Evolutionary conservation across 2,329 filamentous ascomycete species (phyloP).

Genomic region (Teratosphaeria nubilosa): DNA sequence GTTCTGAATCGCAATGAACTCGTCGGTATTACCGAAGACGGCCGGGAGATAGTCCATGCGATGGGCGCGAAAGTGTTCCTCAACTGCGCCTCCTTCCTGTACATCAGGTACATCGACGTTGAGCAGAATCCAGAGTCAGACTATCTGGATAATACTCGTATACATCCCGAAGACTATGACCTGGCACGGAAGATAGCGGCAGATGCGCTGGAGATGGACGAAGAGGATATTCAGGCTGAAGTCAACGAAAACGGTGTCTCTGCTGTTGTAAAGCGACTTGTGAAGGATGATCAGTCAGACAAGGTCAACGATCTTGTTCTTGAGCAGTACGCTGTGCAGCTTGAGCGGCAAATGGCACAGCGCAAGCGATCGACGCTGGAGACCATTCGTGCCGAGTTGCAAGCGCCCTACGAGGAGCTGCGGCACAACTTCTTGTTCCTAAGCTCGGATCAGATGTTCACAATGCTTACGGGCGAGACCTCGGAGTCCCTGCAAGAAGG

Average conservation of each 20-base stretch:
- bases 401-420: conserved; percentile 88
- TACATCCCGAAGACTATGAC: conserved; percentile 97
- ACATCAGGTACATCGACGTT: conserved; percentile 75
- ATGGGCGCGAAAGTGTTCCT: conserved; percentile 88
- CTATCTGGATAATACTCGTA: conserved; percentile 90
- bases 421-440: conserved; percentile 67
- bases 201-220: conserved; percentile 89
- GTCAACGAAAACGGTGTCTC: conserved; percentile 80
- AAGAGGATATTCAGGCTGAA: conserved; percentile 95
- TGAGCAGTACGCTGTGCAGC: conserved; percentile 92
- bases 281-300: conserved; percentile 86
- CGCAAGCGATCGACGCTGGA: conserved; percentile 92
- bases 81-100: conserved; percentile 93
- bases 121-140: conserved; percentile 62
- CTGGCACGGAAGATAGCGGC: conserved; percentile 97
- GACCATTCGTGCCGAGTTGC: conserved; percentile 87
- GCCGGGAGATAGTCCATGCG: conserved; percentile 43
- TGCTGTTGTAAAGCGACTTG: conserved; percentile 87
- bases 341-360: conserved; percentile 86
- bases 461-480: conserved; percentile 93
- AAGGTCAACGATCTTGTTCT: conserved; percentile 92
- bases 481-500: conserved; percentile 70
- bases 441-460: conserved; percentile 72
- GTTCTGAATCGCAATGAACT: conserved; percentile 79
- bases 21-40: conserved; percentile 66